Percentiles rank a stretch among this genome's conserved stretches.
phyloP scores from a whole-genome alignment of 148 eudicot genomes.

The Arbutus unedo region DNA sequence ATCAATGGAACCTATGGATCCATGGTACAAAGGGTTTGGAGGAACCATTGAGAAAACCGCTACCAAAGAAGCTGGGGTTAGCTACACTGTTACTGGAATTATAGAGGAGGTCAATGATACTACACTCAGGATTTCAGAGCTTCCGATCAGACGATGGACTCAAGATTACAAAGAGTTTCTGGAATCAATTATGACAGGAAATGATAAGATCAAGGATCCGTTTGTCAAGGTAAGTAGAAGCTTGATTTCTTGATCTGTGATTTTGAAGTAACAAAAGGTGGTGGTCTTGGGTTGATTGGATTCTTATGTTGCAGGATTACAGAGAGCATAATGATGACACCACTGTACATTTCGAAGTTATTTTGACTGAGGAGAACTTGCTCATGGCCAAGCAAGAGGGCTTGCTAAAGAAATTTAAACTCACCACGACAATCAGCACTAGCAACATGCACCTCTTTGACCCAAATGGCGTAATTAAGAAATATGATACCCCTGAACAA shows the following conservation, averaged over 20 bases:
- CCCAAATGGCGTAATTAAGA: constrained; percentile 67
- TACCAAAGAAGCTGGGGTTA: constrained; percentile 51
- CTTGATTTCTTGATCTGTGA: not conserved
- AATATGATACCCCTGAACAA: constrained; percentile 78
- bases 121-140: constrained; percentile 59
- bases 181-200: constrained; percentile 38
- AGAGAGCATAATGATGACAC: constrained; percentile 46
- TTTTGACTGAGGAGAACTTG: constrained; percentile 45
- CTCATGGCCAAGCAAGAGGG: constrained; percentile 70
- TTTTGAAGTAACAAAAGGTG: not conserved
- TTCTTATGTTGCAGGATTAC: constrained; percentile 44
- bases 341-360: constrained; percentile 42
- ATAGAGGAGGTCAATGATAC: constrained; percentile 61
- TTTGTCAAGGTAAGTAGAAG: constrained; percentile 44
- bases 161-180: constrained; percentile 84
- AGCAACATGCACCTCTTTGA: constrained; percentile 97
- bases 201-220: constrained; percentile 56
- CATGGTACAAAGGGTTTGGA: constrained; percentile 85
- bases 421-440: constrained; percentile 69
- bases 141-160: constrained; percentile 81
- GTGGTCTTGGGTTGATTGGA: not conserved
- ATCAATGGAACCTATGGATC: constrained; percentile 77
- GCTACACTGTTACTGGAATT: constrained; percentile 61
- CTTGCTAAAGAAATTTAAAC: constrained; percentile 85
- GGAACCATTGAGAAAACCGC: constrained; percentile 65